Base-by-base conservation (phyloP, 352 stramenopile genomes). In the Phytophthora citricola region DNA sequence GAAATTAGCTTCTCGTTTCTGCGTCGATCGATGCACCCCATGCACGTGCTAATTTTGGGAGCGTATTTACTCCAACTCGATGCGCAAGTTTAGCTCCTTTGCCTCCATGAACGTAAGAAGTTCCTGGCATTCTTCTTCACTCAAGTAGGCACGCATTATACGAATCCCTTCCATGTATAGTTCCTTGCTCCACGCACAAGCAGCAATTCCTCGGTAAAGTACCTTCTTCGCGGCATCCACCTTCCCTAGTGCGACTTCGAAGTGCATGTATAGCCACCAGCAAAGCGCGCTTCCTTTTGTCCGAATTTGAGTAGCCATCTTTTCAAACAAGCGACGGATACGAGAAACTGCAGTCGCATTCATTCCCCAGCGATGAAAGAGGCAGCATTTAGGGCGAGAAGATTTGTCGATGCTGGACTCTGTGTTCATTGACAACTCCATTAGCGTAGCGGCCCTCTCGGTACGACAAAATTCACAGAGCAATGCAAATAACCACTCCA, bases 231-330 rank as follows among this genome's bases (percentile, higher is more conserved):
- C 84, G 8, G 67, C 69, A 38, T 92, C 81, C 9, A 94, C 71
- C 54, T 88, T 87, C 4, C 88, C 88, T 12, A 90, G 52, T 1
- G 77, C 79, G 15, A 94, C 52, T 60, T 94, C 88, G 55, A 94
- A 95, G 53, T 75, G 86, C 41, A 95, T 47, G 43, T 91, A 93
- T 29, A 95, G 66, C 3, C 83, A 74, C 88, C 88, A 95, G 5
- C 67, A 76, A 1, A 95, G 72, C 0, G 83, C 82, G 31, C 56
- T 80, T 11, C 82, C 77, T 51, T 78, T 78, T 0, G 83, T 94
- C 9, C 74, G 74, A 15, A 77, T 54, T 15, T 81, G 58, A 38
- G 52, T 74, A 22, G 89, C 59, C 83, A 95, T 92, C 31, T 75
- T 71, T 66, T 91, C 76, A 54, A 95, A 89, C 5, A 89, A 50